Conservation (phyloP, 73 alveolate genomes). For the Chromera velia region DNA sequence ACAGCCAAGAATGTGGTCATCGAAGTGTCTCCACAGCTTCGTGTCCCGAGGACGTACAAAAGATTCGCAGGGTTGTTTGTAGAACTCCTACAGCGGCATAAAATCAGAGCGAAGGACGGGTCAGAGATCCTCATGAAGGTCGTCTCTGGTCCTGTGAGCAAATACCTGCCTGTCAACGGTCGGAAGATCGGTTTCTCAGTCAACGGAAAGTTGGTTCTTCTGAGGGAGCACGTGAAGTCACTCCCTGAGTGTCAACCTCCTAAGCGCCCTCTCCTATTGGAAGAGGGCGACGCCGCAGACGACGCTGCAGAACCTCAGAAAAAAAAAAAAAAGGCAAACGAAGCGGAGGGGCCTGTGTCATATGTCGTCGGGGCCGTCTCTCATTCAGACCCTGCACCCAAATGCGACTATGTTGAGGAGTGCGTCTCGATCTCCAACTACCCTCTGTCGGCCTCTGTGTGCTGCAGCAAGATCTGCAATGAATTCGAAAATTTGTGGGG, state of each 20-base stretch:
- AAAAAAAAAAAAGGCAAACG: too few species aligned
- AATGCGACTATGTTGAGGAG: slow-evolving; percentile 8
- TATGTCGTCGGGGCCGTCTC: background rate
- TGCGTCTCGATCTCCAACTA: slow-evolving; percentile 21
- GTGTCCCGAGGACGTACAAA: slow-evolving; percentile 80
- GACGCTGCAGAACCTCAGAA: too few species aligned
- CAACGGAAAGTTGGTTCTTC: slow-evolving; percentile 59
- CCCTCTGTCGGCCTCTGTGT: slow-evolving; percentile 28
- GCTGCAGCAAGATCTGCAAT: slow-evolving; percentile 14
- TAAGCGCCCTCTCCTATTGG: background rate
- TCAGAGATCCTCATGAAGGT: slow-evolving; percentile 70
- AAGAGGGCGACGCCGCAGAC: slow-evolving; percentile 16
- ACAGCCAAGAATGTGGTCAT: slow-evolving; percentile 73
- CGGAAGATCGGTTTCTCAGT: slow-evolving; percentile 73
- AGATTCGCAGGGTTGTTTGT: slow-evolving; percentile 70
- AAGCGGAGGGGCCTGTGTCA: slow-evolving; percentile 10
- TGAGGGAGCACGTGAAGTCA: slow-evolving; percentile 3
- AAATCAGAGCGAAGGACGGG: slow-evolving; percentile 31
- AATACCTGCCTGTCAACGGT: slow-evolving; percentile 73
- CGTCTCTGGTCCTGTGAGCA: slow-evolving; percentile 67
- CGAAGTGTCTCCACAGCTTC: slow-evolving; percentile 72
- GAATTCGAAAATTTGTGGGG: background rate
- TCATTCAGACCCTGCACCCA: background rate
- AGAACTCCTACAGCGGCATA: slow-evolving; percentile 35
- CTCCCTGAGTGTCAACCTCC: background rate